Conservation (phyloP, 352 stramenopile species). For the Phytophthora pluvialis region DNA sequence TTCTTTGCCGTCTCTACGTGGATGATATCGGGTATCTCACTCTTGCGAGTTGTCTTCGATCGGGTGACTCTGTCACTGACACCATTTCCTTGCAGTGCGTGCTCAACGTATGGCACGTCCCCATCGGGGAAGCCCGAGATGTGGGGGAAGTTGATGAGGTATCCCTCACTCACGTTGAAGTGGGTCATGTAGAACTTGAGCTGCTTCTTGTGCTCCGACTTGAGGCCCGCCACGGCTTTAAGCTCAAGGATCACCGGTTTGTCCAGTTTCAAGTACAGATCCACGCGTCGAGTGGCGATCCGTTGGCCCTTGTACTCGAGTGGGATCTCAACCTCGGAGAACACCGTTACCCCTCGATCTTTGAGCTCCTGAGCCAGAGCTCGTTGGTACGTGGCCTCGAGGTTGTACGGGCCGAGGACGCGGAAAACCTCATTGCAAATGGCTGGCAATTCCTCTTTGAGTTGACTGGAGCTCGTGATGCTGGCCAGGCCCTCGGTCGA, state of each 20-base stretch:
- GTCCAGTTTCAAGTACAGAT: slow-evolving; percentile 43
- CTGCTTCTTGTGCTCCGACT: slow-evolving; percentile 35
- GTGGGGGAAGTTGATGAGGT: slow-evolving; percentile 55
- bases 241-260: slow-evolving; percentile 44
- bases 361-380: slow-evolving; percentile 35
- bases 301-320: slow-evolving; percentile 39
- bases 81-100: slow-evolving; percentile 26
- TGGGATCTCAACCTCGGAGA: slow-evolving; percentile 40
- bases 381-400: slow-evolving; percentile 49
- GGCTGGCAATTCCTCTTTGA: slow-evolving; percentile 27
- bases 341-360: slow-evolving; percentile 32
- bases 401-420: slow-evolving; percentile 39
- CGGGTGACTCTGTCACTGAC: slow-evolving; percentile 31
- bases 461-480: slow-evolving; percentile 14
- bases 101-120: slow-evolving; percentile 18
- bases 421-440: slow-evolving; percentile 46
- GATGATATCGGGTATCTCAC: slow-evolving; percentile 19
- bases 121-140: slow-evolving; percentile 39
- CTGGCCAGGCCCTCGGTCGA: neutral
- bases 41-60: slow-evolving; percentile 17
- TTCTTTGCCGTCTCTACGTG: no score
- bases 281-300: slow-evolving; percentile 39
- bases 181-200: slow-evolving; percentile 53
- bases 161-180: slow-evolving; percentile 39
- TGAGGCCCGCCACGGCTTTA: slow-evolving; percentile 33